Conservation (phyloP, 805 yeast species). For the Ogataea neopini region DNA sequence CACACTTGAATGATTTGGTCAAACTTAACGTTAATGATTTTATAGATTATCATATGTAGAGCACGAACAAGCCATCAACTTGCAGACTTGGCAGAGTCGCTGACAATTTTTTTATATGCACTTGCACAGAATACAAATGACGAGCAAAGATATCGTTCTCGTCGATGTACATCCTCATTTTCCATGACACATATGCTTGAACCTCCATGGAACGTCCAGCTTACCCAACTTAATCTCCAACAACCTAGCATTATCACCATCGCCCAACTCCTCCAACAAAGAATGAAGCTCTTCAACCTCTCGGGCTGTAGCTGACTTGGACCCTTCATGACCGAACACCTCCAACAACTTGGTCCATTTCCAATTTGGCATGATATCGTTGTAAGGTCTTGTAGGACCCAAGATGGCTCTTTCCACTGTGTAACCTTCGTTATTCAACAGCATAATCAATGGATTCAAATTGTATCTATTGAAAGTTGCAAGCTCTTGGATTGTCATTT, state of each 20-base stretch:
- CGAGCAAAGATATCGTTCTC: too few species aligned
- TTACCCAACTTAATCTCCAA: slow-evolving; percentile 60
- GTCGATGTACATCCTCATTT: too few species aligned
- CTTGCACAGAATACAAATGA: background rate
- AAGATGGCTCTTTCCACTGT: slow-evolving; percentile 85
- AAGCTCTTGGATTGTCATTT: slow-evolving; percentile 86
- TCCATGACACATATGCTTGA: slow-evolving; percentile 41
- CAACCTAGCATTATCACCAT: slow-evolving; percentile 37
- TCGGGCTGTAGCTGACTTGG: slow-evolving; percentile 36
- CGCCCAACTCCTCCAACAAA: slow-evolving; percentile 38
- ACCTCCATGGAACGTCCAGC: slow-evolving; percentile 66
- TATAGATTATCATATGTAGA: slow-evolving; percentile 33
- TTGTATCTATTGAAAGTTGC: slow-evolving; percentile 26
- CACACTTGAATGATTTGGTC: slow-evolving; percentile 32
- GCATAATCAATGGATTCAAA: slow-evolving; percentile 66
- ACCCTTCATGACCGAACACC: slow-evolving; percentile 56
- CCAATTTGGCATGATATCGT: slow-evolving; percentile 83
- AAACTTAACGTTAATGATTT: slow-evolving; percentile 34
- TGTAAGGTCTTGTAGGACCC: slow-evolving; percentile 75
- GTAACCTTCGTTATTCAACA: slow-evolving; percentile 85
- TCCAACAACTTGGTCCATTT: slow-evolving; percentile 70
- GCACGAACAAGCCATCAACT: too few species aligned
- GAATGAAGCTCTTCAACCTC: slow-evolving; percentile 40
- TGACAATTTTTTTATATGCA: too few species aligned
- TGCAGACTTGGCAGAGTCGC: too few species aligned